Evolutionary conservation across 345 rosid species (phyloP), one percentile per base, ranked within the genome.

Genomic region (Eucalyptus dawsonii): DNA sequence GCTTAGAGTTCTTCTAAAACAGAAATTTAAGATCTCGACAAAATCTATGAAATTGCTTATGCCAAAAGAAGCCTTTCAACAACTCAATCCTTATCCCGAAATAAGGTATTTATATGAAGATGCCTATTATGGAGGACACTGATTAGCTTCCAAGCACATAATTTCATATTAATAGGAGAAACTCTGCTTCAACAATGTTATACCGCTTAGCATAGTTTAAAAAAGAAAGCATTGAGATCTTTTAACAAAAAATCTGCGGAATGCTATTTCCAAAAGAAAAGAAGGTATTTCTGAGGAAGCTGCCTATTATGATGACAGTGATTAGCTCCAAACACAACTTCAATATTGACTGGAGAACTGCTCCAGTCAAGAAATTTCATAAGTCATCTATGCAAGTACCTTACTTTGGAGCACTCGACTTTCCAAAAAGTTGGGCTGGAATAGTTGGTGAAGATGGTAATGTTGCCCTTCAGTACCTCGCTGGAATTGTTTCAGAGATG

Each of bases 401-500:
- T 40, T 76, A 40, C 47, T 76, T 76, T n/a, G n/a, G 85, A 76
- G 85, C 85, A 76, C 29, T 40, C 14, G 6, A 40, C 47, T 76
- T 76, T 22, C 85, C 85, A 40, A 76, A 76, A 76, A 11, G 85
- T 76, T 76, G 85, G 85, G 88, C 65, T 19, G 29, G 34, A 50
- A 9, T 19, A 56, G 25, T 42, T 86, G 56, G 88, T 22, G 62
- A 86, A 50, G 40, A 22, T 51, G 65, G 42, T 56, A 34, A 90
- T 87, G 94, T 86, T 86, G 92, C 87, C 88, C 62, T 58, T 91
- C 31, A 81, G 90, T 88, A 86, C 62, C 65, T 50, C 87, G 93
- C 93, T 81, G 89, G 58, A 88, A 94, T 56, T 76, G 29, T 76
- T 40, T 76, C 85, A 76, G 85, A 90, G 97, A 95, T 86, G 91